phyloP scores from a whole-genome alignment of 139 green algal species.

The Chlamydomonas schloesseri region DNA sequence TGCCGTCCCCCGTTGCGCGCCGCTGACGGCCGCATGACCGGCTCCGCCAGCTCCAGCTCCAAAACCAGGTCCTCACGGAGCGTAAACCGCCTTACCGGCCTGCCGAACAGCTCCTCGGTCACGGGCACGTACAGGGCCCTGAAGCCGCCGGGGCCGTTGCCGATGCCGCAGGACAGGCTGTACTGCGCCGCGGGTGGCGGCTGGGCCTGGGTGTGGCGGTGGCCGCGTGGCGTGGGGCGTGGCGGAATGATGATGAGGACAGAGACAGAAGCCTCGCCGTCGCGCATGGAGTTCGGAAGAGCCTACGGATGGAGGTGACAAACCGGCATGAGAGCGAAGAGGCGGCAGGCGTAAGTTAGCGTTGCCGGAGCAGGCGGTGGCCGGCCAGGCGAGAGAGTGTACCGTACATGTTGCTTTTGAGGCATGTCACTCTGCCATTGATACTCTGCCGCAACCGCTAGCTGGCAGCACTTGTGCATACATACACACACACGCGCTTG shows the following conservation, averaged over 20 bases:
- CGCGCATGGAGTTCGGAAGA: neutral
- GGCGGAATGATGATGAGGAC: neutral
- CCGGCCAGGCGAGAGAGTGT: too few species aligned
- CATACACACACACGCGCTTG: too few species aligned
- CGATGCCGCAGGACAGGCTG: neutral
- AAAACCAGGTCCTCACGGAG: neutral
- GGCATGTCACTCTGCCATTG: too few species aligned
- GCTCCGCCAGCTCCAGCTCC: neutral
- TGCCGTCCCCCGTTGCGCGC: neutral
- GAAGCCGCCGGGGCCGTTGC: slow-evolving; percentile 23
- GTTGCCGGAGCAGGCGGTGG: too few species aligned
- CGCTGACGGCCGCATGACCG: neutral
- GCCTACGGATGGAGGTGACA: too few species aligned
- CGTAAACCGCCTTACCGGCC: neutral
- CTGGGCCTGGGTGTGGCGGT: too few species aligned
- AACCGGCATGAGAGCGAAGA: neutral
- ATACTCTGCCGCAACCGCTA: too few species aligned
- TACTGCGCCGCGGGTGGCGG: too few species aligned
- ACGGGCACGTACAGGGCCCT: neutral
- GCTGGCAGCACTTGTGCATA: too few species aligned
- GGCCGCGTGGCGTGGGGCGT: too few species aligned
- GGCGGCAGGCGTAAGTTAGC: too few species aligned
- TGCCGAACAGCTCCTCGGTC: neutral
- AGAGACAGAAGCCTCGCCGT: neutral
- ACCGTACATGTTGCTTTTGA: too few species aligned